Base-by-base conservation (phyloP, 495 filamentous ascomycete genomes). In the Penicillium subrubescens region DNA sequence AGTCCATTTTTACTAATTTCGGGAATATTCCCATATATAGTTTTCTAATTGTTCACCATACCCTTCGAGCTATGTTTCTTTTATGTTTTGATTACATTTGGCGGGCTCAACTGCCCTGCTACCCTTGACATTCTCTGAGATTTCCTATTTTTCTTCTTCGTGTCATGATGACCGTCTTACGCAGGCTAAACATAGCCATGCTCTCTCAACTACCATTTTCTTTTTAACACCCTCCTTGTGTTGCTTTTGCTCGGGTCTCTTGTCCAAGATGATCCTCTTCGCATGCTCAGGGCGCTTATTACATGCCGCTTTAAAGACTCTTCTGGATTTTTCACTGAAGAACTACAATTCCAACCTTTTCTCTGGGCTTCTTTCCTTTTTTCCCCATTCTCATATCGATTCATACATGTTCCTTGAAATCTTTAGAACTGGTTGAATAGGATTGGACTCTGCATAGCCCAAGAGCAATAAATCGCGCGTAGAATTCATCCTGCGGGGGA, bases 11-110 rank as follows among this genome's bases (percentile, higher is more conserved):
- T 12, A 48, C 8, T 61, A 48, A 31, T 33, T 19, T 43, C 37
- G 62, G 64, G 59, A 62, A 44, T 21, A 8, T 65, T 62, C 56
- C 25, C 57, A 59, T 50, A 11, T 72, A 70, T 29, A 37, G 23
- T 34, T 67, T 69, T 70, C 56, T 71, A 71, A 66, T 68, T 59
- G 10, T 27, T 51, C 31, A 12, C 41, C 62, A 65, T 67, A 67
- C 58, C 60, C 64, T 68, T 64, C 61, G 44, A 58, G 56, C 53
- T 23, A 44, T 52, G 41, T 55, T 59, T 51, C 43, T n/a, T 66
- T 31, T 66, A 39, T 63, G 27, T 60, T 21, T 52, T 52, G 23
- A 52, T 17, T 57, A 41, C 48, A 34, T 31, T 44, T 37, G 37
- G 56, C 59, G 27, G 46, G 11, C 8, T 27, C 6, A 29, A 35